phyloP scores from a whole-genome alignment of 441 rosid genomes.

The Erodium moschatum region DNA sequence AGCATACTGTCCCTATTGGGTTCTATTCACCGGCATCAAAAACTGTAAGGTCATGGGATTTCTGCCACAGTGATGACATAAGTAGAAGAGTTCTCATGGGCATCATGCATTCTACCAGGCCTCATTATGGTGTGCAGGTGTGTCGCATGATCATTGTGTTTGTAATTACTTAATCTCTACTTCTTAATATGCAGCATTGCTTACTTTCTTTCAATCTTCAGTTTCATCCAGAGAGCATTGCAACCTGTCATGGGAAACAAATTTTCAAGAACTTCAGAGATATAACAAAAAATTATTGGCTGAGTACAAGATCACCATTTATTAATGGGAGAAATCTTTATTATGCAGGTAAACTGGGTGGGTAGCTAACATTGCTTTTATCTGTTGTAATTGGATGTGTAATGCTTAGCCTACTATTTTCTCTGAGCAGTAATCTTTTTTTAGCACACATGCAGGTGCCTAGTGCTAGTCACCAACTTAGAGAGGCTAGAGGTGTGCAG shows the following conservation, averaged over 20 bases:
- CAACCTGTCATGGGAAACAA: constrained; percentile 68
- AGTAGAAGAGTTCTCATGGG: constrained; percentile 69
- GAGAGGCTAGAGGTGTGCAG: constrained; percentile 33
- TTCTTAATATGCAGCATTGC: constrained; percentile 16
- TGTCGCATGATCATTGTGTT: constrained; percentile 13
- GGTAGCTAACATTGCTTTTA: constrained; percentile 7
- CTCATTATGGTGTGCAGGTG: constrained; percentile 97
- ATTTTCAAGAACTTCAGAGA: constrained; percentile 71
- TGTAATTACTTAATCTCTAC: constrained; percentile 5
- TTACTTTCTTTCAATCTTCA: constrained; percentile 31
- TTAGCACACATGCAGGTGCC: constrained; percentile 74
- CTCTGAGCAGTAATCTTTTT: constrained; percentile 55
- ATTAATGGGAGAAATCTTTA: constrained; percentile 27
- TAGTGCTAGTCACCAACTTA: constrained; percentile 32
- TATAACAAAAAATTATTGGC: constrained; percentile 72
- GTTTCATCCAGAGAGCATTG: constrained; percentile 99
- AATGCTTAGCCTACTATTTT: constrained; percentile 18
- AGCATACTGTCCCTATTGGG: constrained; percentile 22
- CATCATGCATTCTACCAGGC: constrained; percentile 73
- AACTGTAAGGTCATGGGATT: constrained; percentile 32
- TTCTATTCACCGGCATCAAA: constrained; percentile 24
- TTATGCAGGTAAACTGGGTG: constrained; percentile 38
- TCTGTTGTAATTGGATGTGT: constrained; percentile 15
- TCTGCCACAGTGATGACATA: constrained; percentile 23
- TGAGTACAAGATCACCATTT: constrained; percentile 32